Evolutionary conservation across 495 filamentous ascomycete genomes (phyloP).

Genomic region (Penicillium odoratum): DNA sequence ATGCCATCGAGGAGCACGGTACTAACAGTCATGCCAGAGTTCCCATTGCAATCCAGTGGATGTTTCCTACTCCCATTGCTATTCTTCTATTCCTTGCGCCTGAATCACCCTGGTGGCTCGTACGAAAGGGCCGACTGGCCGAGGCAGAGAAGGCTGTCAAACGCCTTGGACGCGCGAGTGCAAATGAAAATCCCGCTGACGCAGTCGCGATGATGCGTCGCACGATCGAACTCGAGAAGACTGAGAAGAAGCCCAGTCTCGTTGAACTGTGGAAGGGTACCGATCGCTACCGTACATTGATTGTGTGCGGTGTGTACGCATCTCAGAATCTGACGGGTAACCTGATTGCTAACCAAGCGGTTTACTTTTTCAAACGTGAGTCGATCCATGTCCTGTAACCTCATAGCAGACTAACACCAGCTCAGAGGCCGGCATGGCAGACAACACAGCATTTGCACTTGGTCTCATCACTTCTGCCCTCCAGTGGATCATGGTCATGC

Average conservation of each 20-base stretch:
- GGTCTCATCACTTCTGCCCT: constrained; percentile 35
- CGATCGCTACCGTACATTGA: constrained; percentile 71
- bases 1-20: constrained; percentile 29
- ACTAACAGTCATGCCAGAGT: constrained; percentile 59
- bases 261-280: constrained; percentile 71
- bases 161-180: constrained; percentile 65
- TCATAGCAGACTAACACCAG: constrained; percentile 29
- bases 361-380: constrained; percentile 61
- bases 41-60: constrained; percentile 75
- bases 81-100: constrained; percentile 68
- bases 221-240: constrained; percentile 71
- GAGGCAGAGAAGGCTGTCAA: constrained; percentile 65
- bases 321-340: constrained; percentile 9
- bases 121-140: constrained; percentile 63
- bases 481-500: constrained; percentile 52
- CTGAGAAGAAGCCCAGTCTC: constrained; percentile 56
- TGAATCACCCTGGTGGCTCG: constrained; percentile 80
- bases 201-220: constrained; percentile 66
- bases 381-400: constrained; percentile 44
- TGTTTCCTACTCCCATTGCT: constrained; percentile 73
- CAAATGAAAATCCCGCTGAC: constrained; percentile 68
- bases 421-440: constrained; percentile 35
- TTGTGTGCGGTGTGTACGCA: constrained; percentile 61
- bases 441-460: constrained; percentile 27
- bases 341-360: constrained; percentile 48